Evolutionary conservation across 192 early-diverging fungal species (phyloP).

Genomic region (Coemansia sp.): DNA sequence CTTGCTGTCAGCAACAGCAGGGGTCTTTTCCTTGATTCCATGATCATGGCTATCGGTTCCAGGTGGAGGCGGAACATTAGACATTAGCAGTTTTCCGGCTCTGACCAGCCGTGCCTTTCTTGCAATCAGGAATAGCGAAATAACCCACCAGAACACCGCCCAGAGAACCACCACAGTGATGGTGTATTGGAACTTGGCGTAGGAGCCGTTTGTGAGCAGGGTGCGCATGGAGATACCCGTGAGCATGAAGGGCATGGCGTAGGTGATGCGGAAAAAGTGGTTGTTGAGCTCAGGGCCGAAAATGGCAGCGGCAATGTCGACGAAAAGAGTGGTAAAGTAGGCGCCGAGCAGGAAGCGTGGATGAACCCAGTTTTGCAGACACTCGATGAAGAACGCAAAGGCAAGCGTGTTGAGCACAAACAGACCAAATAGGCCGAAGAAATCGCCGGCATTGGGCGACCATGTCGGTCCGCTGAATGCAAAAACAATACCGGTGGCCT

Average conservation of each 20-base stretch:
- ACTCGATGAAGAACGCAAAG: constrained; percentile 52
- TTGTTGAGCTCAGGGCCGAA: constrained; percentile 52
- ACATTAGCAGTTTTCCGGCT: constrained; percentile 37
- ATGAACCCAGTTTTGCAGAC: constrained; percentile 51
- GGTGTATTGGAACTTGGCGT: constrained; percentile 32
- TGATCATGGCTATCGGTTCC: background rate
- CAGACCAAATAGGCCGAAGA: constrained; percentile 42
- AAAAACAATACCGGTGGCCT: constrained; percentile 40
- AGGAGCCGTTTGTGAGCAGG: constrained; percentile 37
- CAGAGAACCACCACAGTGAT: constrained; percentile 33
- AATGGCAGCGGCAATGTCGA: constrained; percentile 45
- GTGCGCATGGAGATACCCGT: constrained; percentile 36
- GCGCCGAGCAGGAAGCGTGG: constrained; percentile 42
- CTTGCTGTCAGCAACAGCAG: background rate
- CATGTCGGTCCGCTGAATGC: constrained; percentile 43
- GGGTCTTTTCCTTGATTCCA: background rate
- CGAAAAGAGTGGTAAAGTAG: constrained; percentile 45
- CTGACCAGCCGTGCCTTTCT: constrained; percentile 46
- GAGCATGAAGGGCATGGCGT: constrained; percentile 43
- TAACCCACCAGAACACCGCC: constrained; percentile 38
- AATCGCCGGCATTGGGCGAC: constrained; percentile 38
- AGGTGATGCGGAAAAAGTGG: constrained; percentile 49
- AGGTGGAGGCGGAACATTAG: constrained; percentile 40
- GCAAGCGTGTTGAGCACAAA: constrained; percentile 43
- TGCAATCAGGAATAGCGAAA: constrained; percentile 50